Percentiles rank a stretch among this genome's conserved stretches.
These are phyloP conservation scores for Dimargaris cristalligena DNA, from an alignment of 192 early-diverging fungal species.

Conservation along the genomic window DNA sequence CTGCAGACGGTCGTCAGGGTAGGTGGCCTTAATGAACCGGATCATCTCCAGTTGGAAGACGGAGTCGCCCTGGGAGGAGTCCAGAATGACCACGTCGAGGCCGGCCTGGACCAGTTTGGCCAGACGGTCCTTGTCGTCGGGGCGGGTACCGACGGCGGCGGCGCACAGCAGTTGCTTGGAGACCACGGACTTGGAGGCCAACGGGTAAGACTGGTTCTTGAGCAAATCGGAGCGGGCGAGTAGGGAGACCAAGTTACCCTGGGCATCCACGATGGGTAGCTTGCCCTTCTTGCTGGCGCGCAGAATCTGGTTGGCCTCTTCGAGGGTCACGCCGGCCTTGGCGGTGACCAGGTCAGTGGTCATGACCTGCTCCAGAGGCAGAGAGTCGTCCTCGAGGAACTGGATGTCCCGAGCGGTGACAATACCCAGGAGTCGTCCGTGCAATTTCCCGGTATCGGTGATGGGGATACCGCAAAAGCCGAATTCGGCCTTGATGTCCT, in stretches of 20 bases:
- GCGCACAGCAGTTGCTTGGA: constrained; percentile 88
- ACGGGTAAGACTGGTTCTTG: constrained; percentile 91
- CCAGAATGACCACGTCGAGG: constrained; percentile 89
- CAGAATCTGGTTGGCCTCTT: constrained; percentile 79
- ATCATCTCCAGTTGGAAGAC: constrained; percentile 91
- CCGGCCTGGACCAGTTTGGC: constrained; percentile 78
- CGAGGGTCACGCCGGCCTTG: constrained; percentile 69
- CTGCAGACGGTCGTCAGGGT: constrained; percentile 44
- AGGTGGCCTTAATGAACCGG: constrained; percentile 77
- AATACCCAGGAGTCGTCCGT: constrained; percentile 84
- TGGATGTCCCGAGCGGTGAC: constrained; percentile 95
- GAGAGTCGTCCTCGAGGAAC: constrained; percentile 55
- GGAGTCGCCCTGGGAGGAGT: constrained; percentile 94
- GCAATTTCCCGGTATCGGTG: constrained; percentile 75
- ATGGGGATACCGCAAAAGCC: constrained; percentile 97
- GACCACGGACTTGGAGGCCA: constrained; percentile 62
- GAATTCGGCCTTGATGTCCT: constrained; percentile 64
- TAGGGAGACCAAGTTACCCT: constrained; percentile 72
- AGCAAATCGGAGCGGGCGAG: constrained; percentile 88
- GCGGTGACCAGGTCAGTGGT: constrained; percentile 77
- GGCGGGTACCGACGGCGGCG: constrained; percentile 83
- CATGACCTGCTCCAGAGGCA: constrained; percentile 66
- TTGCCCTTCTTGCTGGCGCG: constrained; percentile 88
- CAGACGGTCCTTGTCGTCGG: constrained; percentile 72
- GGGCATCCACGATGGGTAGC: constrained; percentile 78